phyloP scores from a whole-genome alignment of 345 rosid genomes.

The Excoecaria cochinchinensis region DNA sequence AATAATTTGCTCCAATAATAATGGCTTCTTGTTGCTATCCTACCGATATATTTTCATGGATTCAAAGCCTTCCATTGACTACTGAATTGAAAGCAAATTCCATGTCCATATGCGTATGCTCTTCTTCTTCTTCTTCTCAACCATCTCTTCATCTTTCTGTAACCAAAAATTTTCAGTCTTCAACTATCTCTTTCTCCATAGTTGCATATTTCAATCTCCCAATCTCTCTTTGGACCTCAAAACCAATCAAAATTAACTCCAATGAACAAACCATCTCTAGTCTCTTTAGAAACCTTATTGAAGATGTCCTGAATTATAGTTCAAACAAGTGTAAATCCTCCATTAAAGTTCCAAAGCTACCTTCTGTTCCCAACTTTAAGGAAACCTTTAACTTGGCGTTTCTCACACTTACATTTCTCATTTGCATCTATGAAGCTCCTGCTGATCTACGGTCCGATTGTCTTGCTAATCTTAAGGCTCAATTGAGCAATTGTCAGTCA shows the following conservation, averaged over 20 bases:
- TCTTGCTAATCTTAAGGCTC: conserved; percentile 51
- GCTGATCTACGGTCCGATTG: conserved; percentile 53
- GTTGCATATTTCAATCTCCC: conserved; percentile 43
- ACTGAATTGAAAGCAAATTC: conserved; percentile 56
- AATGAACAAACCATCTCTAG: conserved; percentile 39
- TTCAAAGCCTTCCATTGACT: conserved; percentile 57
- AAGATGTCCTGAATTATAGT: conserved; percentile 58
- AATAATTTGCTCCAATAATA: conserved; percentile 18
- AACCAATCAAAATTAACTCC: conserved; percentile 43
- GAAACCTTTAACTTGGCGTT: conserved; percentile 65
- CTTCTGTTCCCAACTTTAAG: conserved; percentile 34
- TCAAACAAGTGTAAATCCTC: conserved; percentile 33
- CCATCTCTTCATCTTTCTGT: conserved; percentile 58
- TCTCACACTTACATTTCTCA: conserved; percentile 55
- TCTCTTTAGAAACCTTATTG: conserved; percentile 53
- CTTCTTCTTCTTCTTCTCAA: conserved; percentile 43
- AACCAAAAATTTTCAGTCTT: conserved; percentile 34
- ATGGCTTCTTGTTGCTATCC: conserved; percentile 58
- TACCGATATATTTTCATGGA: conserved; percentile 61
- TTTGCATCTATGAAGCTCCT: conserved; percentile 85
- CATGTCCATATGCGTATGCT: conserved; percentile 53
- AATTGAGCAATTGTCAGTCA: conserved; percentile 37
- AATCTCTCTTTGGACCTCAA: conserved; percentile 67
- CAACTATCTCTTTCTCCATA: conserved; percentile 49
- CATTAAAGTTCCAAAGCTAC: conserved; percentile 44